Evolutionary conservation across 164 flowering plant species (phyloP).

Genomic region (Malania oleifera): DNA sequence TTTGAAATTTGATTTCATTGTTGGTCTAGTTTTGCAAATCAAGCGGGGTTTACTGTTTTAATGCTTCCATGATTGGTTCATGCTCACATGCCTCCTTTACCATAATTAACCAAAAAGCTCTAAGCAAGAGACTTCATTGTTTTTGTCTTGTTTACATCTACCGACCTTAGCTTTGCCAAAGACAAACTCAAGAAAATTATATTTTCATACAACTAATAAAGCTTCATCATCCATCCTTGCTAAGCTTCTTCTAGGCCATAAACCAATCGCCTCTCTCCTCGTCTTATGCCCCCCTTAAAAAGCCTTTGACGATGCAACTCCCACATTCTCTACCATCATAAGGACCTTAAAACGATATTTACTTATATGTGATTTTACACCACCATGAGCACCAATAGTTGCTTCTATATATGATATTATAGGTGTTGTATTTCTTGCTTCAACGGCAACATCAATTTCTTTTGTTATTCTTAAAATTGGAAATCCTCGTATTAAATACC

Average conservation of each 20-base stretch:
- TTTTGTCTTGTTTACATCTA: conserved; percentile 8
- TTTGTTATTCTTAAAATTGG: not conserved
- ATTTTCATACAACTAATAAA: conserved; percentile 12
- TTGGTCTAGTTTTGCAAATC: no score
- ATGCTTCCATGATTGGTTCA: conserved; percentile 35
- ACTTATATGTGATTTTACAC: conserved; percentile 9
- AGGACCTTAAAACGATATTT: not conserved
- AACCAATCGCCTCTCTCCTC: conserved; percentile 17
- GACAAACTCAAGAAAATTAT: not conserved
- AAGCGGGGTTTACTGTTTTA: conserved; percentile 16
- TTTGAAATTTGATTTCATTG: no score
- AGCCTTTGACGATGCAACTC: not conserved
- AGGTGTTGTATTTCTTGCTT: not conserved
- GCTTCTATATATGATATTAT: conserved; percentile 7
- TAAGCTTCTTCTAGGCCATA: conserved; percentile 13
- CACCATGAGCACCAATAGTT: conserved; percentile 6
- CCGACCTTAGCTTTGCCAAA: conserved; percentile 3
- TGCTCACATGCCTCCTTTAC: conserved; percentile 30
- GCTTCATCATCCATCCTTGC: conserved; percentile 3
- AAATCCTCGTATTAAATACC: not conserved
- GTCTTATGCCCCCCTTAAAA: conserved; percentile 7
- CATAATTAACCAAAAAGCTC: conserved; percentile 22
- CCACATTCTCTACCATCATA: not conserved
- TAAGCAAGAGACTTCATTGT: not conserved
- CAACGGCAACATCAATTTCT: not conserved